Evolutionary conservation across 2,329 filamentous ascomycete genomes (phyloP).

Genomic region (Lomentospora prolificans): DNA sequence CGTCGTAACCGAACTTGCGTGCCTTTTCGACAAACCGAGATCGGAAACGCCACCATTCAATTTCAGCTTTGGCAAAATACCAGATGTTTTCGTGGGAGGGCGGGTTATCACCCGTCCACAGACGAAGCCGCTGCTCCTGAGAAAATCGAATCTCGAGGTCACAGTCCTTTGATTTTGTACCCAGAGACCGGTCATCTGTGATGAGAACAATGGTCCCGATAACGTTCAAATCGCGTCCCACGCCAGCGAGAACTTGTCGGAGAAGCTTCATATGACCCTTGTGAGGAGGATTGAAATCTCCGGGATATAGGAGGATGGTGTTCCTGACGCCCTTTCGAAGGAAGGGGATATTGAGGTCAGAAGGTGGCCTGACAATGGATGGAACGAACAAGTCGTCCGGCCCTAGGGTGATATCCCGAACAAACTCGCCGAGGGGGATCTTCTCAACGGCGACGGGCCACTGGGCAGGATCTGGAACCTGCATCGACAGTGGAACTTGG

Average conservation of each 20-base stretch:
- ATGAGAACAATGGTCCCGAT: constrained; percentile 22
- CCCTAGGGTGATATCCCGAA: no score
- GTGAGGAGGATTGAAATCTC: constrained; percentile 29
- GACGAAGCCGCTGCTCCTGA: constrained; percentile 14
- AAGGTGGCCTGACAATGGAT: no score
- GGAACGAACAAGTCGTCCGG: no score
- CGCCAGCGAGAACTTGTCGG: constrained; percentile 17
- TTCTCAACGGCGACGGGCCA: no score
- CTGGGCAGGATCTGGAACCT: no score
- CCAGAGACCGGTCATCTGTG: constrained; percentile 15
- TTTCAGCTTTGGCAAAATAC: constrained; percentile 15
- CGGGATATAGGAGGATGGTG: constrained; percentile 24
- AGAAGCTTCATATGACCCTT: constrained; percentile 23
- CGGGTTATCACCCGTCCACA: constrained; percentile 16
- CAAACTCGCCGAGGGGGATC: no score
- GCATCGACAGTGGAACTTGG: no score
- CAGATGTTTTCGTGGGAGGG: constrained; percentile 16
- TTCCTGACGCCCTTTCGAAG: constrained; percentile 13
- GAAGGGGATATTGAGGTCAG: neutral
- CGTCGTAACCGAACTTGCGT: constrained; percentile 9
- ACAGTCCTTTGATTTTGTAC: constrained; percentile 10
- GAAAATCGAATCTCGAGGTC: constrained; percentile 11
- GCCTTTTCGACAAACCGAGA: constrained; percentile 8
- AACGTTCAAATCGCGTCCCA: constrained; percentile 19
- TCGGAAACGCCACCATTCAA: constrained; percentile 13